These are phyloP conservation scores for Solanum pinnatisectum DNA, from an alignment of 257 asterid species.

Conservation along the genomic window DNA sequence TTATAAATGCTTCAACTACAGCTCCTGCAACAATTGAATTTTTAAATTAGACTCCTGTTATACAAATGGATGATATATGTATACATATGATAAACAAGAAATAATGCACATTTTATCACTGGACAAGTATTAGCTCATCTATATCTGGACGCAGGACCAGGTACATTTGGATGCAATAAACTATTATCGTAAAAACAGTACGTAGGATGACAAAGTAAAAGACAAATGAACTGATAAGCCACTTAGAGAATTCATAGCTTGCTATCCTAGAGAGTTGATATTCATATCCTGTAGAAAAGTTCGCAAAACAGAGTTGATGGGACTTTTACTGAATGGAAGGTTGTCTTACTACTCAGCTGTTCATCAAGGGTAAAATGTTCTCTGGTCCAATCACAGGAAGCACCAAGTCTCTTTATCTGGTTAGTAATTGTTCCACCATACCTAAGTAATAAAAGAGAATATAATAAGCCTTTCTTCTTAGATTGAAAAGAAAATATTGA, in stretches of 20 bases:
- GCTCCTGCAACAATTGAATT: constrained; percentile 57
- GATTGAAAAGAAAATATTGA: neutral
- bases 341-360: constrained; percentile 94
- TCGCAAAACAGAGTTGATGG: constrained; percentile 22
- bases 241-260: neutral
- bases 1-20: constrained; percentile 84
- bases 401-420: constrained; percentile 98
- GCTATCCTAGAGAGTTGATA: constrained; percentile 3
- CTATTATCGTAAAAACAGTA: neutral
- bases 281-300: neutral
- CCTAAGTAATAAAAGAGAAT: constrained; percentile 34
- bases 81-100: neutral
- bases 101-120: neutral
- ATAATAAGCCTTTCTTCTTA: neutral
- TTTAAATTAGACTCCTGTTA: neutral
- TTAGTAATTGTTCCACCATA: constrained; percentile 95
- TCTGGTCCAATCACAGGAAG: constrained; percentile 99
- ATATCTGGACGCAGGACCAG: neutral
- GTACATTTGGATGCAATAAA: neutral
- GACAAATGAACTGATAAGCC: neutral
- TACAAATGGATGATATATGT: neutral
- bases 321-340: constrained; percentile 36
- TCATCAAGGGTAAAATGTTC: constrained; percentile 85
- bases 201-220: neutral
- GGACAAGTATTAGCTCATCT: neutral